phyloP scores from a whole-genome alignment of 169 alveolate genomes.

The Plasmodium gaboni region DNA sequence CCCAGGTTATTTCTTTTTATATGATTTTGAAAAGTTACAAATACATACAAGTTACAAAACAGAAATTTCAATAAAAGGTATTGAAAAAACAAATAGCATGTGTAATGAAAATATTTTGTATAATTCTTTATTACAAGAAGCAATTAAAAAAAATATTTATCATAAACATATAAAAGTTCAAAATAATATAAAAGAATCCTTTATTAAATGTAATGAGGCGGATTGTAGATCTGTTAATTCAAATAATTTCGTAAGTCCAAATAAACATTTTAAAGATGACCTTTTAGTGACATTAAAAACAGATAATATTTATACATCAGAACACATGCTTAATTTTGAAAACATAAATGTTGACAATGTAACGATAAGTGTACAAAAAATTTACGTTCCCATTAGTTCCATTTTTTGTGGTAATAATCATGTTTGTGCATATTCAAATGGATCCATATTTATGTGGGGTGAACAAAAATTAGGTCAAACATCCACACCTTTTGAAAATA shows the following conservation, averaged over 20 bases:
- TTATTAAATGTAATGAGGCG: conserved; percentile 34
- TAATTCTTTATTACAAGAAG: conserved; percentile 52
- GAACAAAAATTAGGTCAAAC: conserved; percentile 74
- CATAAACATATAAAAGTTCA: conserved; percentile 41
- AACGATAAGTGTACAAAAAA: conserved; percentile 67
- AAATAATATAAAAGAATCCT: conserved; percentile 39
- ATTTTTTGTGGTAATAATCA: conserved; percentile 70
- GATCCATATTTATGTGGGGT: conserved; percentile 76
- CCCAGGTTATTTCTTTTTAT: conserved; percentile 72
- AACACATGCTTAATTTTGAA: conserved; percentile 66
- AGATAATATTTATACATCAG: conserved; percentile 55
- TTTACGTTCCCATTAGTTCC: conserved; percentile 68
- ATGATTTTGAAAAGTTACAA: conserved; percentile 71
- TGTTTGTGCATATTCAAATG: conserved; percentile 75
- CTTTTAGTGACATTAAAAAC: conserved; percentile 58
- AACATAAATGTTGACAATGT: conserved; percentile 60
- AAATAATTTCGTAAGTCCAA: conserved; percentile 20
- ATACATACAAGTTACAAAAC: conserved; percentile 70
- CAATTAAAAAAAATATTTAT: conserved; percentile 51
- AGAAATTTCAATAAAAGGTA: conserved; percentile 45
- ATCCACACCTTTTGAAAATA: conserved; percentile 69
- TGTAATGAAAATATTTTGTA: conserved; percentile 62
- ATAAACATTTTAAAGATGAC: conserved; percentile 53
- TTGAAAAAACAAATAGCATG: conserved; percentile 30
- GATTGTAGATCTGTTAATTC: conserved; percentile 34